These are phyloP conservation scores for Kappamyces sp. DNA, from an alignment of 192 early-diverging fungal genomes.

Conservation along the genomic window DNA sequence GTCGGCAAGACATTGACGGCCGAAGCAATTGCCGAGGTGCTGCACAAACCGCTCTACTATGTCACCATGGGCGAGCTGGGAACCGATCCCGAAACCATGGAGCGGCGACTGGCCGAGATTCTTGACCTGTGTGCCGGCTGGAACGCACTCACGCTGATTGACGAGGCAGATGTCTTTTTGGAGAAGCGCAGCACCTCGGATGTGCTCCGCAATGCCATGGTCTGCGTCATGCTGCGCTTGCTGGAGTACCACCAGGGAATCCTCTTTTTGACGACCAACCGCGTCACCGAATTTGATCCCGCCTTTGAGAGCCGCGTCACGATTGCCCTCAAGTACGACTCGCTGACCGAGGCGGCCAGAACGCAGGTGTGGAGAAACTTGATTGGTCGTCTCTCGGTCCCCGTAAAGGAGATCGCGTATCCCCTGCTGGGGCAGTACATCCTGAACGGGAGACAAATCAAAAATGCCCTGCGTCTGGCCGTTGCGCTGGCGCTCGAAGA, in stretches of 20 bases:
- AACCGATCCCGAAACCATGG: slow-evolving; percentile 45
- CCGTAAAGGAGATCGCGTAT: slow-evolving; percentile 22
- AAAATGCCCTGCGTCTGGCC: slow-evolving; percentile 37
- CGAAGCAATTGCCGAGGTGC: slow-evolving; percentile 50
- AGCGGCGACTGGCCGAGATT: slow-evolving; percentile 39
- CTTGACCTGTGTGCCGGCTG: slow-evolving; percentile 47
- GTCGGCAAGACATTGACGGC: slow-evolving; percentile 56
- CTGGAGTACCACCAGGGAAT: slow-evolving; percentile 60
- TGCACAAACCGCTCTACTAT: slow-evolving; percentile 51
- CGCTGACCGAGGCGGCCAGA: slow-evolving; percentile 32
- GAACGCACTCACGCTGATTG: slow-evolving; percentile 50
- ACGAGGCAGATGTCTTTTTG: slow-evolving; percentile 57
- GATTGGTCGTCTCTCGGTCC: slow-evolving; percentile 23
- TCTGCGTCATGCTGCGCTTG: slow-evolving; percentile 50
- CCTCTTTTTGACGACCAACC: slow-evolving; percentile 59
- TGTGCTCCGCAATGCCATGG: slow-evolving; percentile 50
- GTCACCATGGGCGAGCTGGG: slow-evolving; percentile 60
- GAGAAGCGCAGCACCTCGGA: slow-evolving; percentile 43
- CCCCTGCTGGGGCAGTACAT: slow-evolving; percentile 19
- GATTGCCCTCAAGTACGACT: slow-evolving; percentile 43
- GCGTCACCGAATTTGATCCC: slow-evolving; percentile 51
- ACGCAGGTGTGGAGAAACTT: slow-evolving; percentile 46
- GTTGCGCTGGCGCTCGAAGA: slow-evolving; percentile 33
- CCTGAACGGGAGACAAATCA: slow-evolving; percentile 43
- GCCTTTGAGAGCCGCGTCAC: slow-evolving; percentile 50